These are phyloP conservation scores for Podospora pseudopauciseta DNA, from an alignment of 495 filamentous ascomycete genomes.

Conservation along the genomic window DNA sequence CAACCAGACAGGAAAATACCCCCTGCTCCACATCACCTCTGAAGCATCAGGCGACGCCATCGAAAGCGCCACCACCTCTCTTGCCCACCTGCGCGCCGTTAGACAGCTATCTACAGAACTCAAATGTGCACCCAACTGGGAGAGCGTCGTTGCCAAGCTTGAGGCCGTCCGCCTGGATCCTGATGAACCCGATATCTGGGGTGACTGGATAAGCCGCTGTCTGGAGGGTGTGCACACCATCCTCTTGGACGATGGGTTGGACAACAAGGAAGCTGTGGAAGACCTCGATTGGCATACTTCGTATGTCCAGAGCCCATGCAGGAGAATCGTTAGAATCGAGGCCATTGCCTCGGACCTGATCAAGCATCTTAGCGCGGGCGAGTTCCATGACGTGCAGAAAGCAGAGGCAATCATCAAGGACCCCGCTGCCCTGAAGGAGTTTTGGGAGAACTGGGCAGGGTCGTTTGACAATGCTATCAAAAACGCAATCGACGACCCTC, in stretches of 20 bases:
- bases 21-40: conserved; percentile 66
- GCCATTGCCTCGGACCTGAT: conserved; percentile 65
- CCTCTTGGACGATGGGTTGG: conserved; percentile 76
- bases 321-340: conserved; percentile 82
- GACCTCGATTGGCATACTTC: conserved; percentile 66
- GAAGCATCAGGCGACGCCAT: conserved; percentile 72
- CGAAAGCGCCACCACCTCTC: conserved; percentile 48
- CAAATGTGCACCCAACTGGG: conserved; percentile 56
- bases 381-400: background rate
- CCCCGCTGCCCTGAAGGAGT: conserved; percentile 22
- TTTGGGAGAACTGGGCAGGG: conserved; percentile 31
- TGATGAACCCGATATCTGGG: conserved; percentile 36
- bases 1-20: conserved; percentile 38
- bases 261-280: conserved; percentile 53
- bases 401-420: conserved; percentile 12
- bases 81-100: conserved; percentile 68
- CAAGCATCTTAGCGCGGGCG: conserved; percentile 31
- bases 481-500: conserved; percentile 54
- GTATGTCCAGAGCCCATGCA: conserved; percentile 58
- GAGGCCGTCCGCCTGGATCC: conserved; percentile 48
- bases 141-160: conserved; percentile 59
- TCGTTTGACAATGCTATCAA: conserved; percentile 45
- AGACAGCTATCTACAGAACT: conserved; percentile 64
- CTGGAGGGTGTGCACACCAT: conserved; percentile 72
- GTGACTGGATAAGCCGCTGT: conserved; percentile 59